Base-by-base conservation (phyloP, 2,329 filamentous ascomycete genomes). In the Aspergillus sp. region DNA sequence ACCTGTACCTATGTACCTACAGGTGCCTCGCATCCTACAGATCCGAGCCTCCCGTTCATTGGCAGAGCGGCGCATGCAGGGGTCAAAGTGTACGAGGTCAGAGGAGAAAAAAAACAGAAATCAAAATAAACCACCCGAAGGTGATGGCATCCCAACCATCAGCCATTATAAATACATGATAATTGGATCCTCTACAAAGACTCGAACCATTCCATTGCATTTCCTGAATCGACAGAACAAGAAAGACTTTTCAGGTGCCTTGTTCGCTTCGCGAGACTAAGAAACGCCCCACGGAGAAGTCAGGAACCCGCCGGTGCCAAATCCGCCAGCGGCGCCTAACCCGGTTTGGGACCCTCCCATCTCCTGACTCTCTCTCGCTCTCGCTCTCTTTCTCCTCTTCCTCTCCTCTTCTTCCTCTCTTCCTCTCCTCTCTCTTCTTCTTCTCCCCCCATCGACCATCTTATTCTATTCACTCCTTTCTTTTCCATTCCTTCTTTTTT, bases 401-500 rank as follows among this genome's bases (percentile, higher is more conserved):
- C 51, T 53, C 55, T 54, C 44, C 46, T 41, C 40, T 29, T 47
- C 36, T 45, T 55, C 49, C 54, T 45, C 56, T 58, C 57, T 45
- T 36, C 45, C 52, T 53, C 43, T 54, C 34, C 38, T 47, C 44
- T 58, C 45, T 52, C 49, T 50, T 48, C 54, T 57, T 56, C 57
- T 58, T 38, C 54, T 52, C 53, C 49, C 41, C 56, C 50, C 58
- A 53, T 62, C 60, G 55, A 59, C 62, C 59, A 55, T 59, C 60
- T 49, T 62, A 55, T 60, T 59, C 56, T 63, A 42, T 38, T 38
- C 34, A 38, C 34, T 61, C 56, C 58, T 59, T 60, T 59, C 59
- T 54, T 56, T 57, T 62, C 55, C 62, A 60, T 63, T 70, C 64
- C 64, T 62, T 66, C 64, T 62, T 56, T 61, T 56, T 61, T 54